Conservation (phyloP, 1,139 yeast species). For the Eremothecium cymbalariae region DNA sequence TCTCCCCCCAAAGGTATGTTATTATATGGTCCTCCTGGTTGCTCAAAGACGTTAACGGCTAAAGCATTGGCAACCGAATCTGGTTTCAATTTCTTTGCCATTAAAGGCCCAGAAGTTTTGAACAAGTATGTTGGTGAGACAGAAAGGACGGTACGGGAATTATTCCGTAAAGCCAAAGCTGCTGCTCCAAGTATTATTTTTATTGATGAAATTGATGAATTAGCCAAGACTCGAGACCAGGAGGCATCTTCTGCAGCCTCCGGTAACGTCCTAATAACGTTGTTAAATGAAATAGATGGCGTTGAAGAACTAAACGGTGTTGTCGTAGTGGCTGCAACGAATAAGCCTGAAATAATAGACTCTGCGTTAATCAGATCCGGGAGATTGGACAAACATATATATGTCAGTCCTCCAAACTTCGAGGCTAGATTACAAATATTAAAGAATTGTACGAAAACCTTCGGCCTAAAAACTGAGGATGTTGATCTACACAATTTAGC, state of each 20-base stretch:
- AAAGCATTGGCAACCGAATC: conserved; percentile 94
- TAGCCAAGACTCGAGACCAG: conserved; percentile 64
- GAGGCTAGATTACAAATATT: conserved; percentile 73
- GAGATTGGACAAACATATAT: conserved; percentile 82
- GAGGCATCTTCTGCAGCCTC: conserved; percentile 64
- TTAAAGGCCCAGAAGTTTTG: conserved; percentile 91
- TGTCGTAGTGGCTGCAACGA: conserved; percentile 89
- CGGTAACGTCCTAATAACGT: conserved; percentile 77
- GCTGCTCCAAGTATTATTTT: conserved; percentile 90
- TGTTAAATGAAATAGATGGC: conserved; percentile 92
- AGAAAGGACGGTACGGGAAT: conserved; percentile 80
- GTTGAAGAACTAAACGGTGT: conserved; percentile 91
- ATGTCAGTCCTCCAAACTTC: conserved; percentile 83
- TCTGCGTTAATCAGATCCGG: conserved; percentile 92
- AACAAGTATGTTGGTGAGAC: conserved; percentile 94
- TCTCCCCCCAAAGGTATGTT: conserved; percentile 87
- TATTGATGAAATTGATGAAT: conserved; percentile 92
- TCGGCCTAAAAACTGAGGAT: conserved; percentile 38
- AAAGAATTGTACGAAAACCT: conserved; percentile 52
- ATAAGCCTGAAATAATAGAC: conserved; percentile 87
- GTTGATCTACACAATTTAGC: conserved; percentile 53
- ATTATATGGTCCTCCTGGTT: conserved; percentile 94
- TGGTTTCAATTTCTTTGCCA: conserved; percentile 84
- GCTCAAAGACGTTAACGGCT: conserved; percentile 89
- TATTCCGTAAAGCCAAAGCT: conserved; percentile 84